Percentiles rank a stretch among this genome's conserved stretches.
phyloP scores from a whole-genome alignment of 2,329 filamentous ascomycete genomes.

The Dactylellina drechsleri region DNA sequence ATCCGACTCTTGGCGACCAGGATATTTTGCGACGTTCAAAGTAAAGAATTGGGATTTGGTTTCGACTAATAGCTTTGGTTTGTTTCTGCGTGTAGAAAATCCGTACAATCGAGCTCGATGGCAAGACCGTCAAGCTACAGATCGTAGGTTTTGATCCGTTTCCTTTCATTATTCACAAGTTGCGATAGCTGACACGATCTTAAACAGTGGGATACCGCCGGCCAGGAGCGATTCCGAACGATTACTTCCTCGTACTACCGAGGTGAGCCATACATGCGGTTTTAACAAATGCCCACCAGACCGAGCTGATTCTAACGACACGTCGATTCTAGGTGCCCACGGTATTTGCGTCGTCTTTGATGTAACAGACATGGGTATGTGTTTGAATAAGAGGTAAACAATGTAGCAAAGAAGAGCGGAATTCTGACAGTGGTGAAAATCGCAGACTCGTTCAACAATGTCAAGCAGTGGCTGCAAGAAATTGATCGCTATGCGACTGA shows the following conservation, averaged over 20 bases:
- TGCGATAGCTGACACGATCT: constrained; percentile 15
- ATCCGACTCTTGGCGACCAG: background rate
- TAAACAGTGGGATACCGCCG: constrained; percentile 94
- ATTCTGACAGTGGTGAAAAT: background rate
- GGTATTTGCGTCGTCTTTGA: constrained; percentile 99
- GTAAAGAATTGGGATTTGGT: no score
- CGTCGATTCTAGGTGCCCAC: constrained; percentile 74
- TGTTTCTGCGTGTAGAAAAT: constrained; percentile 78
- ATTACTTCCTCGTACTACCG: constrained; percentile 99
- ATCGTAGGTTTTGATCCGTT: constrained; percentile 74
- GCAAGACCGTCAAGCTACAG: constrained; percentile 99
- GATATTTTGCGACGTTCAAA: no score
- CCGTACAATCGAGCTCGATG: constrained; percentile 98
- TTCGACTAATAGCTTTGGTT: constrained; percentile 7
- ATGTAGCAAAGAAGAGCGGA: background rate
- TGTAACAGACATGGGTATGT: constrained; percentile 90
- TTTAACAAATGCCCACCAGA: background rate
- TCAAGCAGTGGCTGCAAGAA: constrained; percentile 99
- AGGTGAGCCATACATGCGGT: constrained; percentile 56
- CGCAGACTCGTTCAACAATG: constrained; percentile 94
- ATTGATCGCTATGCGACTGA: constrained; percentile 99
- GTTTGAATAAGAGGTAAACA: no score
- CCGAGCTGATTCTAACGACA: constrained; percentile 30
- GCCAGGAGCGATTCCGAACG: constrained; percentile 98
- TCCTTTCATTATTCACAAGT: background rate